A percentile compares a stretch with the other conserved stretches of the same genome.
Conservation (phyloP, 2,329 filamentous ascomycete genomes). For the Aspergillus flavus region DNA sequence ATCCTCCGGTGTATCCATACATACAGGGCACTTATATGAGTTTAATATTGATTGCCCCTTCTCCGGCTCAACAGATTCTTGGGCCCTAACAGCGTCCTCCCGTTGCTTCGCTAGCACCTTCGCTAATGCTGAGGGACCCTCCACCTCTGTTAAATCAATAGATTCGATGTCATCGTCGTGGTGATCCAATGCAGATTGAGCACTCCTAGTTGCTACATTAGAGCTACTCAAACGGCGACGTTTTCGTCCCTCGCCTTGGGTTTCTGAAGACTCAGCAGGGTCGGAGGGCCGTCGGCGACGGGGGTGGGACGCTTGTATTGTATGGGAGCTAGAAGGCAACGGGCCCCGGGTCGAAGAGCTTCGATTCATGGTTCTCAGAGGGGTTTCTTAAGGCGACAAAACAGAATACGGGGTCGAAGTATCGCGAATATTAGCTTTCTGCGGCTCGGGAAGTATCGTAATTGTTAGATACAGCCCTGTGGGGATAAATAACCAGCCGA, state of each 20-base stretch:
- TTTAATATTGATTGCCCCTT: slow-evolving; percentile 44
- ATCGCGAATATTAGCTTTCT: background rate
- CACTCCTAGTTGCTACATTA: background rate
- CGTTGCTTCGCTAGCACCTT: slow-evolving; percentile 56
- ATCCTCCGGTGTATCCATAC: slow-evolving; percentile 63
- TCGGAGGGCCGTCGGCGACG: background rate
- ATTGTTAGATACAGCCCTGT: background rate
- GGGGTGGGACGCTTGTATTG: background rate
- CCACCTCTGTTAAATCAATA: slow-evolving; percentile 53
- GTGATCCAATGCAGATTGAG: background rate
- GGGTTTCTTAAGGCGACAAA: background rate
- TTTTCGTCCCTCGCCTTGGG: slow-evolving; percentile 14
- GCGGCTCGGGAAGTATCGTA: background rate
- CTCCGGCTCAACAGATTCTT: slow-evolving; percentile 37
- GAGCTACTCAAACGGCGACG: slow-evolving; percentile 16
- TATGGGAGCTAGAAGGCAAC: background rate
- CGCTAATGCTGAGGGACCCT: slow-evolving; percentile 44
- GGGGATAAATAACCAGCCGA: background rate
- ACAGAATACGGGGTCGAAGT: background rate
- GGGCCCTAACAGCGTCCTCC: slow-evolving; percentile 53
- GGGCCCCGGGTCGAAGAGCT: background rate
- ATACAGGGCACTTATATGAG: slow-evolving; percentile 62
- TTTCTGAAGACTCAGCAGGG: slow-evolving; percentile 8
- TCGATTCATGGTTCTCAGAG: background rate
- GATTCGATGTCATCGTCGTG: slow-evolving; percentile 43